Evolutionary conservation across 129 eudicot species (phyloP), one percentile per base, ranked within the genome.

Genomic region (Flaveria brownii): DNA sequence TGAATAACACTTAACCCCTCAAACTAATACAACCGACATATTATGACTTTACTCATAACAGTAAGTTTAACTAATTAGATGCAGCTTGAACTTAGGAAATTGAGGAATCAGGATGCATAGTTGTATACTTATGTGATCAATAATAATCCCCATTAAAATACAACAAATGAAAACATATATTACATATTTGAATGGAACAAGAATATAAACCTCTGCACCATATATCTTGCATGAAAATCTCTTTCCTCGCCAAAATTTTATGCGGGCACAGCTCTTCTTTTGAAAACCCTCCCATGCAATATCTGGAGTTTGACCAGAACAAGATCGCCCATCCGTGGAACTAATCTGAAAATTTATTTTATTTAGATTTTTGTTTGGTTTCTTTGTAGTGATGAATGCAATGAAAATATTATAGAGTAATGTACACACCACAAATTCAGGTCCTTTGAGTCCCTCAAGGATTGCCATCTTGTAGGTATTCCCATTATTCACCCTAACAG

Each of bases 221-320:
- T 89, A 89, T 73, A 95, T 85, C 86, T 95, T 95, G 84, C 94
- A 82, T 9, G 97, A 89, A 79, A 79, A 86, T 88, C 97, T 91
- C 85, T 89, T 95, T 45, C 93, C 96, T 81, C 80, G 89, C 92
- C 82, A 74, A 78, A 83, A 55, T 69, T 89, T 95, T 51, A 84
- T 69, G 18, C 80, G 89, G 70, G 85, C 80, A 62, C 80, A 75
- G 30, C 90, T 81, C 84, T 89, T 91, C 83, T 86, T 91, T 80
- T 95, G 92, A 78, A 91, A 95, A 50, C 86, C 85, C 45, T 91
- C 90, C 97, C 99, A 95, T 72, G 92, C 99, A 65, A 90, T 91
- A 80, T 87, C 94, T 77, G 99, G 97, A 62, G 99, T 95, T 84
- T 87, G 94, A 70, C 97, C 99, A 60, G 88, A 87, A 71, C 96